Base-by-base conservation (phyloP, 2,329 filamentous ascomycete species). In the Hypoxylon sp. region DNA sequence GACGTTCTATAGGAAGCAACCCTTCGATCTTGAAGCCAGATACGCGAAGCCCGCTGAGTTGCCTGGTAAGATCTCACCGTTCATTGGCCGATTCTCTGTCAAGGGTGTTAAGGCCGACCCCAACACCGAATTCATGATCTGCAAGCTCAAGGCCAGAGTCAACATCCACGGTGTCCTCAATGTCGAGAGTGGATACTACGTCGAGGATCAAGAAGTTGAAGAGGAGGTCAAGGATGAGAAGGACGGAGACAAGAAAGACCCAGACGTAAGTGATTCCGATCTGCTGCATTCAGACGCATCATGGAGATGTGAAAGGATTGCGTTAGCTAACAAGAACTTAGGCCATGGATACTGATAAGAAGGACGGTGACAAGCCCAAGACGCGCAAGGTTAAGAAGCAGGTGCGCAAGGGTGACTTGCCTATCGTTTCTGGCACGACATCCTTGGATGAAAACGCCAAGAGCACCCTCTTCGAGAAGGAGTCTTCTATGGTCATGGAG, bases 351-450 rank as follows among this genome's bases (percentile, higher is more conserved):
- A 93, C 90, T 40, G 90, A 95, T 63, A 76, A 77, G 36, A 81
- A 81, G 63, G 82, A 78, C 64, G 80, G 82, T 2, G 82, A 85
- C 46, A 83, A 80, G 66, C 76, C 86, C 55, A 91, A 91, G 87
- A 96, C 86, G 44, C 88, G 93, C 71, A 97, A 97, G 80, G 90
- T 99, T 64, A 97, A 97, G 89, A 99, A 97, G 84, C 93, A 97
- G 78, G 89, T 97, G 61, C 90, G 93, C 75, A 97, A 97, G 82
- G 94, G 94, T 61, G 93, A 97, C 63, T 81, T 99, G 47, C 90
- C 92, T 57, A 88, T 99, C 62, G 86, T 89, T 51, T 82, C 89
- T 55, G 92, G 87, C 60, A 96, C 91, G 35, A 83, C 88, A 37
- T 88, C 91, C 26, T 81, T 97, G 49, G 91, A 96, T 57, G 73